Evolutionary conservation across 164 flowering plant genomes (phyloP).

Genomic region (Annona cherimola): DNA sequence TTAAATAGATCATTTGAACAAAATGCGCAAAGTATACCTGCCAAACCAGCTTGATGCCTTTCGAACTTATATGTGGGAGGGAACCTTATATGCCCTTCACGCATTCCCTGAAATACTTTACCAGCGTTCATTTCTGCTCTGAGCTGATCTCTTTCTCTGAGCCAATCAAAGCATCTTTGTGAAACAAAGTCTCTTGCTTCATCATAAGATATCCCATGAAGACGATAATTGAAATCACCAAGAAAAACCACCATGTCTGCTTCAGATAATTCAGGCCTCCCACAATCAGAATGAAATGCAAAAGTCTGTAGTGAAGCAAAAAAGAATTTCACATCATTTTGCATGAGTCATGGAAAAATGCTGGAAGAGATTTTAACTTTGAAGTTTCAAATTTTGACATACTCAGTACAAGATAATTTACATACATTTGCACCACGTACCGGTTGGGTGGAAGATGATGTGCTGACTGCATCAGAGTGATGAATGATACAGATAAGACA

Average conservation of each 20-base stretch:
- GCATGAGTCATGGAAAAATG: neutral
- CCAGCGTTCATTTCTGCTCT: constrained; percentile 94
- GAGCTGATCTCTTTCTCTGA: constrained; percentile 94
- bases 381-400: neutral
- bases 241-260: constrained; percentile 88
- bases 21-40: constrained; percentile 41
- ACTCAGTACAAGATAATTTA: neutral
- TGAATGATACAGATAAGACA: constrained; percentile 40
- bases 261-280: constrained; percentile 75
- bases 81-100: constrained; percentile 78
- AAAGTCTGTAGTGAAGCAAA: constrained; percentile 29
- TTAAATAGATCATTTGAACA: neutral
- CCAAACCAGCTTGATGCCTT: constrained; percentile 72
- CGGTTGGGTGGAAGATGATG: constrained; percentile 49
- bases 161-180: constrained; percentile 98
- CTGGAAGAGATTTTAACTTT: neutral
- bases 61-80: constrained; percentile 99
- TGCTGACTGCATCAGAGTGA: constrained; percentile 62
- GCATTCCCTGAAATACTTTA: constrained; percentile 96
- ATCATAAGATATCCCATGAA: constrained; percentile 89
- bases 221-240: constrained; percentile 96
- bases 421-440: constrained; percentile 60
- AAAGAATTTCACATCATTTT: neutral
- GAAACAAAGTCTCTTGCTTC: constrained; percentile 97
- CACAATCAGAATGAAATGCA: constrained; percentile 40